Conservation (phyloP, 768 basidiomycete genomes). For the Termitomyces sp. region DNA sequence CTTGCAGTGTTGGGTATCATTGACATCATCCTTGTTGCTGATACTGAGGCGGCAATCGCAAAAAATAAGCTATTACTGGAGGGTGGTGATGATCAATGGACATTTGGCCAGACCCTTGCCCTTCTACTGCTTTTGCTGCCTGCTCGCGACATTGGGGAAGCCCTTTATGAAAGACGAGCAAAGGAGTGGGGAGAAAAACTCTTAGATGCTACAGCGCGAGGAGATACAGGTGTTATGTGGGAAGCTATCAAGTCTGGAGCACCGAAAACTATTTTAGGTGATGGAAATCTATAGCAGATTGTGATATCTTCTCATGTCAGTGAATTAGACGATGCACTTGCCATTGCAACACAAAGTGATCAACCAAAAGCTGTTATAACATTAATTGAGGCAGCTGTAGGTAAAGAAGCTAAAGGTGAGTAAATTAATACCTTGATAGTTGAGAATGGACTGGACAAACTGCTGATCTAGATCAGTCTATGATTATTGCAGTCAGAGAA, state of each 20-base stretch:
- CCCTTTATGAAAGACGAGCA: neutral
- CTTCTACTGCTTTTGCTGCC: conserved; percentile 6
- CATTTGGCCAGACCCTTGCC: conserved; percentile 9
- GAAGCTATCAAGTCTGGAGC: neutral
- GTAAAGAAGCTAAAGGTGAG: neutral
- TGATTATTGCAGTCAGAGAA: neutral
- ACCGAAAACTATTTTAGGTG: neutral
- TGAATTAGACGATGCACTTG: neutral
- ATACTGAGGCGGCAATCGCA: neutral
- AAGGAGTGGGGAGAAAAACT: neutral
- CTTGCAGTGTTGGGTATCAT: neutral
- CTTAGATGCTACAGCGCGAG: neutral
- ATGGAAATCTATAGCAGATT: neutral
- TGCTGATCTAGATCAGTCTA: neutral
- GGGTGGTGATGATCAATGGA: neutral
- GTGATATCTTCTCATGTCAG: neutral
- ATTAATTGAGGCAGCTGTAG: neutral
- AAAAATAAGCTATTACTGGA: neutral
- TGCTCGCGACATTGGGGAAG: neutral
- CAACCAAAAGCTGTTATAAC: neutral
- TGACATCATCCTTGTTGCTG: neutral
- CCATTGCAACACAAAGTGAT: neutral
- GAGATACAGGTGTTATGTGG: neutral
- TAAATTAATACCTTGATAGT: neutral
- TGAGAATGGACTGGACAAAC: neutral